Evolutionary conservation across 495 filamentous ascomycete species (phyloP).

Genomic region (Tricharina praecox): DNA sequence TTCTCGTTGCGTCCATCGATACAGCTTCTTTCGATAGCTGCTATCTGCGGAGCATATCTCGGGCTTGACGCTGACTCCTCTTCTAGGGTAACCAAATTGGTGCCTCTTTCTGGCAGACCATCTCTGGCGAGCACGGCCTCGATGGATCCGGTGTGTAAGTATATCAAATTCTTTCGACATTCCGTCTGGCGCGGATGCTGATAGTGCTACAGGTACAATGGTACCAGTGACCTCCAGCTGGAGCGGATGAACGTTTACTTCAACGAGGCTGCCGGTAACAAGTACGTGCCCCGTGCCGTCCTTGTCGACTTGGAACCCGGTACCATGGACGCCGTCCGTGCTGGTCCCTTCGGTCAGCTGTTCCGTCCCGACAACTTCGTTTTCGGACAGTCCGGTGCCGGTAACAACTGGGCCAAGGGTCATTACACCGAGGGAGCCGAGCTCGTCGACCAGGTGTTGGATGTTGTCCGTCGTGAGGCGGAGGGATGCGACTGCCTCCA

Average conservation of each 20-base stretch:
- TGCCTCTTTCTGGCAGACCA: conserved; percentile 99
- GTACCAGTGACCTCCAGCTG: conserved; percentile 92
- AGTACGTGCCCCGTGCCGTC: conserved; percentile 98
- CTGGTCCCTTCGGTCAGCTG: conserved; percentile 96
- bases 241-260: conserved; percentile 99
- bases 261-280: conserved; percentile 96
- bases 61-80: background rate
- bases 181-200: background rate
- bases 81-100: conserved; percentile 99
- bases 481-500: conserved; percentile 99
- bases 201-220: conserved; percentile 60
- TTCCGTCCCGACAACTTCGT: conserved; percentile 99
- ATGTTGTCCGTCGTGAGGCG: conserved; percentile 97
- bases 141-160: conserved; percentile 86
- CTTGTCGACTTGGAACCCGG: conserved; percentile 97
- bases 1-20: too few species aligned
- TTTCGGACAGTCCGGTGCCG: conserved; percentile 97
- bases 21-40: too few species aligned
- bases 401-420: conserved; percentile 99
- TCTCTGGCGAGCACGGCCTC: conserved; percentile 97
- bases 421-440: conserved; percentile 99
- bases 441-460: conserved; percentile 93
- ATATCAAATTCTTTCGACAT: conserved; percentile 8
- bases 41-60: too few species aligned
- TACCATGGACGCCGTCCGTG: conserved; percentile 98